phyloP scores from a whole-genome alignment of 768 basidiomycete genomes.

The Plicaturopsis crispa region DNA sequence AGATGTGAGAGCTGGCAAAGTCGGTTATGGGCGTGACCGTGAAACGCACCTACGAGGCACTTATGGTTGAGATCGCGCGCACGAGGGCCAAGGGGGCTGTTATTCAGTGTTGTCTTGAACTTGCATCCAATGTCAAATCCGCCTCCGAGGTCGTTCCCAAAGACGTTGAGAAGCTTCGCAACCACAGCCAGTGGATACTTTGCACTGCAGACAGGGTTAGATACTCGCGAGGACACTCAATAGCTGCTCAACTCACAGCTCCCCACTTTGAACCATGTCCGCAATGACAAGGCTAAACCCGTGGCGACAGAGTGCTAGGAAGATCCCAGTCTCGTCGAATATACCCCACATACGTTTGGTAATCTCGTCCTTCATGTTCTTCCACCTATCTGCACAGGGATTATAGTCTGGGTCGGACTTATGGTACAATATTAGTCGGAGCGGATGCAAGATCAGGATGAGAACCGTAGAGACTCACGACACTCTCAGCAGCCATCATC shows the following conservation, averaged over 20 bases:
- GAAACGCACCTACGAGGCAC: slow-evolving; percentile 12
- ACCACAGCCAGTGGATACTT: slow-evolving; percentile 14
- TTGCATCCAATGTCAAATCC: slow-evolving; percentile 17
- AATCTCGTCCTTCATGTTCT: slow-evolving; percentile 8
- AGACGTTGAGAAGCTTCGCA: slow-evolving; percentile 6
- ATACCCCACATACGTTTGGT: slow-evolving; percentile 13
- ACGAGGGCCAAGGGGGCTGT: slow-evolving; percentile 7
- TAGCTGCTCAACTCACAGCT: background rate
- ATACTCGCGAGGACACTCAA: background rate
- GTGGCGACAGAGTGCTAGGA: slow-evolving; percentile 16
- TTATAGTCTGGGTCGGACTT: slow-evolving; percentile 1
- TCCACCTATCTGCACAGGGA: slow-evolving; percentile 11
- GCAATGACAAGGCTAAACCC: slow-evolving; percentile 12
- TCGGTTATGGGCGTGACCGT: slow-evolving; percentile 16
- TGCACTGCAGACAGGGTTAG: slow-evolving; percentile 8
- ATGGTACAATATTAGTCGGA: background rate
- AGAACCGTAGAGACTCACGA: background rate
- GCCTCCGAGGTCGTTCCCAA: slow-evolving; percentile 5
- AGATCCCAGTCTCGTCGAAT: slow-evolving; percentile 16
- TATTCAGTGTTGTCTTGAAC: slow-evolving; percentile 10
- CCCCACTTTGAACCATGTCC: slow-evolving; percentile 18
- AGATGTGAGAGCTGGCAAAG: slow-evolving; percentile 14
- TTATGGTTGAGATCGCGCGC: background rate
- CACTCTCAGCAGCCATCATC: background rate
- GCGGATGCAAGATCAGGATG: background rate